Conservation (phyloP, 2,329 filamentous ascomycete genomes). For the Tolypocladium sp. region DNA sequence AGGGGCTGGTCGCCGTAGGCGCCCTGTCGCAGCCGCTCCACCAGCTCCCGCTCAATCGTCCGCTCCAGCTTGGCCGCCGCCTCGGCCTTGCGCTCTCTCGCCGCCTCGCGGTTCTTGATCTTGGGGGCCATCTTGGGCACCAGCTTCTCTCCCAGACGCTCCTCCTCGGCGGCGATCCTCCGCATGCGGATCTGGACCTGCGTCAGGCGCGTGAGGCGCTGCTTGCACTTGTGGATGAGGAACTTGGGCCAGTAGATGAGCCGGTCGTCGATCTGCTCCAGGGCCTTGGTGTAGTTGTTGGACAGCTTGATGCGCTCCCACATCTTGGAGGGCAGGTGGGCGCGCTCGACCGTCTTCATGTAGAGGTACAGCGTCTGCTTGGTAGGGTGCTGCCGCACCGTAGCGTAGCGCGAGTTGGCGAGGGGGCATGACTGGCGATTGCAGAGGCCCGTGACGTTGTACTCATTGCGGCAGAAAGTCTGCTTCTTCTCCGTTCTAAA, state of each 20-base stretch:
- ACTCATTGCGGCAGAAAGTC: constrained; percentile 93
- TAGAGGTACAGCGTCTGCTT: constrained; percentile 86
- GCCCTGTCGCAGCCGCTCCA: constrained; percentile 82
- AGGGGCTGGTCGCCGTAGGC: constrained; percentile 91
- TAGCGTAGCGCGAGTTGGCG: constrained; percentile 88
- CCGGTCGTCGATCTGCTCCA: constrained; percentile 77
- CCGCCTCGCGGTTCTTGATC: constrained; percentile 66
- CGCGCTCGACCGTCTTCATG: constrained; percentile 89
- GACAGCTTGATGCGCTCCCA: constrained; percentile 92
- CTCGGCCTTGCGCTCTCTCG: constrained; percentile 68
- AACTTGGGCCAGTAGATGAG: constrained; percentile 95
- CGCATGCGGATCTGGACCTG: constrained; percentile 81
- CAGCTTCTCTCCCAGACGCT: constrained; percentile 76
- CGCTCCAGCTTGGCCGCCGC: constrained; percentile 88
- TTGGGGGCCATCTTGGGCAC: constrained; percentile 90
- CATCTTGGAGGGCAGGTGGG: constrained; percentile 79
- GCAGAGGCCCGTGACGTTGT: constrained; percentile 77
- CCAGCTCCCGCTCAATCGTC: constrained; percentile 89
- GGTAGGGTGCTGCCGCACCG: constrained; percentile 72
- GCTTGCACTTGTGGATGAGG: constrained; percentile 89
- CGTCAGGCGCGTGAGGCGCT: constrained; percentile 81
- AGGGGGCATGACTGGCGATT: constrained; percentile 84
- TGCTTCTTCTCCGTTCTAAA: constrained; percentile 70
- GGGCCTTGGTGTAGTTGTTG: constrained; percentile 81
- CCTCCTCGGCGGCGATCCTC: constrained; percentile 79